Evolutionary conservation across 2,329 filamentous ascomycete species (phyloP), one percentile per base, ranked within the genome.

Genomic region (Microdochium bolleyi): DNA sequence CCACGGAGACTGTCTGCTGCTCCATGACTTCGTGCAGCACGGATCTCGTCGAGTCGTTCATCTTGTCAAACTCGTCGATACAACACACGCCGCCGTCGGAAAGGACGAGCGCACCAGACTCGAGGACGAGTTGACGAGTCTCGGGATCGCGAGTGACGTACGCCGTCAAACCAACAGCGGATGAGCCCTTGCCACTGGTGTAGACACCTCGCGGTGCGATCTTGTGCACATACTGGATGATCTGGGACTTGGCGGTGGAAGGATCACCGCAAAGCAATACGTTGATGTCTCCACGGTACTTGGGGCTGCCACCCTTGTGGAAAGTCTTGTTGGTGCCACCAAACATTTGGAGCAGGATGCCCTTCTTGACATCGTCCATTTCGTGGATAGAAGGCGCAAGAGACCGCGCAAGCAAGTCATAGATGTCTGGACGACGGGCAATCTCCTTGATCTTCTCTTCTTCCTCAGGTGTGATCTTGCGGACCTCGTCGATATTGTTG

Each of bases 321-420:
- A 99, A 99, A 1, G 89, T 89, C 73, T 99, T 99, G 76, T 99
- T 99, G 32, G 94, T 96, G 53, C 94, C 94, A 37, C 94, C 92
- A 66, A 99, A 99, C 41, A 99, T 82, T 65, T 99, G 94, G 3
- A 99, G 83, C 11, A 99, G 77, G 56, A 99, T 96, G 11, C 94
- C 94, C 73, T 99, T 99, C 78, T 99, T 99, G 49, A 97, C 91
- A 63, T 99, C 94, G 60, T 99, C 94, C 85, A 95, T 88, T 70
- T 99, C 94, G 73, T 95, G 96, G 63, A 99, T 87, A 55, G 92
- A 96, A 14, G 94, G 94, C 2, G 94, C 94, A 25, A 99, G 76
- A 1, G 92, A 97, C 37, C 92, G 84, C 19, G 94, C 82, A 3
- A 99, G 82, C 24, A 99, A 80, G 22, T 99, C 92, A 68, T 99